Conservation (phyloP, 306 rosid species). For the Arachis hypogaea region DNA sequence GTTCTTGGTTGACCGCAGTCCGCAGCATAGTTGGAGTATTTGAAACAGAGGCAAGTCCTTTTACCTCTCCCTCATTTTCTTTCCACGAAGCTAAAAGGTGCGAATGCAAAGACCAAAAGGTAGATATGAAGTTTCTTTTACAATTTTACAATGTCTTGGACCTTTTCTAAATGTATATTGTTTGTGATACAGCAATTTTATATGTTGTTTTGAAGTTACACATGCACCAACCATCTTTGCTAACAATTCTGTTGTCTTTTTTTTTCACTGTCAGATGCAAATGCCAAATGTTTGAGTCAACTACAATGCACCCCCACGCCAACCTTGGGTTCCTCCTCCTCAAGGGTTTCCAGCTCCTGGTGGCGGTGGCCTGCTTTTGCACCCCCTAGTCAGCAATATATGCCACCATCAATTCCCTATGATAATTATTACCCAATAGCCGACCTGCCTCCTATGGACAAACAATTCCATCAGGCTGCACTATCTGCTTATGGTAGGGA, state of each 20-base stretch:
- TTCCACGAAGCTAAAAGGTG: not conserved
- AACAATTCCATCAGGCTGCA: constrained; percentile 46
- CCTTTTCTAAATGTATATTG: not conserved
- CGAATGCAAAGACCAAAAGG: not conserved
- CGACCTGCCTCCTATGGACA: constrained; percentile 46
- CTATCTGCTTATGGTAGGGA: constrained; percentile 48
- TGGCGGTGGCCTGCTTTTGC: constrained; percentile 48
- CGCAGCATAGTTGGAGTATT: constrained; percentile 51
- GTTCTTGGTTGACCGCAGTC: constrained; percentile 47
- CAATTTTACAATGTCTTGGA: not conserved
- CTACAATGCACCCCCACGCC: constrained; percentile 47
- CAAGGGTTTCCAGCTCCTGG: constrained; percentile 44
- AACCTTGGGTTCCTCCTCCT: constrained; percentile 47
- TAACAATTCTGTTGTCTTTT: not conserved
- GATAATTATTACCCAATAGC: constrained; percentile 48
- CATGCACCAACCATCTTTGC: not conserved
- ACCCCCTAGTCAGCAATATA: constrained; percentile 44
- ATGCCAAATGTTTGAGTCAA: constrained; percentile 36
- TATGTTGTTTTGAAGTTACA: not conserved
- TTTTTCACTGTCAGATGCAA: constrained; percentile 41
- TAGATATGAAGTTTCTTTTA: not conserved
- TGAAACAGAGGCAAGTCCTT: constrained; percentile 42
- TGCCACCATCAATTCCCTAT: constrained; percentile 45
- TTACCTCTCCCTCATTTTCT: not conserved
- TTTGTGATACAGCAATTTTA: not conserved